Evolutionary conservation across 2,329 filamentous ascomycete species (phyloP), one percentile per base, ranked within the genome.

Genomic region (Penicillium psychrosexuale): DNA sequence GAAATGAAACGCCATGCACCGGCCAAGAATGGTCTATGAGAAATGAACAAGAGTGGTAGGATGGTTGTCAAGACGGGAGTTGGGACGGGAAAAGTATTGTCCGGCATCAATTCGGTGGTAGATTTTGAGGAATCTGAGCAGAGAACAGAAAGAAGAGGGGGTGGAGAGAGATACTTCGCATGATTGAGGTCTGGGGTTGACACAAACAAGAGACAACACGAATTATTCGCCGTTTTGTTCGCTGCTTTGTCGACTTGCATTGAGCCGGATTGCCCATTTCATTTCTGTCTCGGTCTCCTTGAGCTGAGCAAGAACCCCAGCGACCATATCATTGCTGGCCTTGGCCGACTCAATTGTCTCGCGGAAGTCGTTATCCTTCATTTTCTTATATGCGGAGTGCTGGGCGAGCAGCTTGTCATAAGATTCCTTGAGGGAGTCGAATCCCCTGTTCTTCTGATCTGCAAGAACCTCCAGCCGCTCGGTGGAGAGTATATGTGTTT

Each of bases 181-280:
- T 40, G 37, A 8, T 15, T 12, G 13, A 19, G 11, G 28, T 8
- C 27, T 19, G 12, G 17, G 7, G 5, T 33, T 30, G 51, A 8
- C 12, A 33, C 37, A 36, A 27, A 11, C n/a, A 19, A 44, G 9
- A 42, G 52, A 51, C 42, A 39, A n/a, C 34, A 39, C 37, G 28
- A n/a, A 43, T 33, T 28, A 38, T 22, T 33, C 24, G 45, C 22
- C 47, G 66, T 58, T 40, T 62, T 66, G 50, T 22, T 33, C 24
- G 45, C 22, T 48, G 66, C 58, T 40, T 62, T 66, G 50, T 63
- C 66, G 51, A 74, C 61, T 61, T 33, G 64, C 61, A 52, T 75
- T 73, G 50, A 79, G 64, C 34, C 73, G 75, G 47, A 79, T 74
- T n/a, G 72, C 72, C 76, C 78, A 80, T 61, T 70, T 77, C 78